phyloP scores from a whole-genome alignment of 2,329 filamentous ascomycete genomes.

The Fusarium citri region DNA sequence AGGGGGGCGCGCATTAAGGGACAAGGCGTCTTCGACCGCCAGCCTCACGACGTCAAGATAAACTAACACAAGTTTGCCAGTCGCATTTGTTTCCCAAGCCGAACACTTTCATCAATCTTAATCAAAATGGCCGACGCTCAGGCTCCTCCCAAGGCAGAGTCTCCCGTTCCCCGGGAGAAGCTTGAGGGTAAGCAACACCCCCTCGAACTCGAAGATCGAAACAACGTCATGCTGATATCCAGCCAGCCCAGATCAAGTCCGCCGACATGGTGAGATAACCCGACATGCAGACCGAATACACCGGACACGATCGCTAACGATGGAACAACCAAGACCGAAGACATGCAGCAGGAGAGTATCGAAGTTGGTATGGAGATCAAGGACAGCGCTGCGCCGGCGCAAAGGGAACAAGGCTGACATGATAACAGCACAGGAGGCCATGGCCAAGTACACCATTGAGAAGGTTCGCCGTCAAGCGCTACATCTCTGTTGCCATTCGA shows the following conservation, averaged over 20 bases:
- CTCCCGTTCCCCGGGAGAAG: conserved; percentile 74
- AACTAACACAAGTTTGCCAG: conserved; percentile 20
- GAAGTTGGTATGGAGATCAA: conserved; percentile 81
- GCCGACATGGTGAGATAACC: conserved; percentile 86
- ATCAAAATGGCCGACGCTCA: conserved; percentile 55
- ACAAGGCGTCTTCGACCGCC: conserved; percentile 31
- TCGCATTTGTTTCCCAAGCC: conserved; percentile 28
- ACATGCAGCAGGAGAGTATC: conserved; percentile 96
- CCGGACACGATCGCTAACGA: conserved; percentile 47
- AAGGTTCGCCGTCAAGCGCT: conserved; percentile 57
- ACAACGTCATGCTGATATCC: conserved; percentile 23
- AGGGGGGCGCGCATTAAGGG: conserved; percentile 36
- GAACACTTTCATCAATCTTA: conserved; percentile 16
- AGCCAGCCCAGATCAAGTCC: conserved; percentile 92
- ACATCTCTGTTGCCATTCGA: not conserved
- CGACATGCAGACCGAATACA: conserved; percentile 17
- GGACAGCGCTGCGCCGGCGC: conserved; percentile 5
- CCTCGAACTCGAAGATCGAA: not conserved
- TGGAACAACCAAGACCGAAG: conserved; percentile 76
- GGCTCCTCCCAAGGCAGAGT: conserved; percentile 49
- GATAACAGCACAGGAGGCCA: conserved; percentile 68
- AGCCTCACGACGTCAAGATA: conserved; percentile 31
- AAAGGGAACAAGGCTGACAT: conserved; percentile 43
- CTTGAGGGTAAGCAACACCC: conserved; percentile 71
- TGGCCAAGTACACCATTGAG: conserved; percentile 72